Conservation (phyloP, 1,284 basidiomycete genomes). For the Ustilago crameri region DNA sequence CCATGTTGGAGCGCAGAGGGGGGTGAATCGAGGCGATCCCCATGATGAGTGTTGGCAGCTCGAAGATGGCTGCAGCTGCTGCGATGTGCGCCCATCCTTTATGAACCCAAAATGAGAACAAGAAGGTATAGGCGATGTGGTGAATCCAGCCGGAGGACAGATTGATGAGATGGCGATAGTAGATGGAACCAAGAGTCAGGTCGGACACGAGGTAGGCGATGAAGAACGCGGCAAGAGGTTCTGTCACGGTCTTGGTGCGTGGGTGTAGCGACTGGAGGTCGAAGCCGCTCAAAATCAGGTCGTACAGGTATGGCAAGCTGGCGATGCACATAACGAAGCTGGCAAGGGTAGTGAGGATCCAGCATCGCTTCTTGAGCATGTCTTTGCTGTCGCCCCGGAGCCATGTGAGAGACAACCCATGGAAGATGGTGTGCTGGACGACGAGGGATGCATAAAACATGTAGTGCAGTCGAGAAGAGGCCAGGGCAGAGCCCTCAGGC, state of each 20-base stretch:
- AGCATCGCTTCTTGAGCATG: conserved; percentile 62
- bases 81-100: conserved; percentile 60
- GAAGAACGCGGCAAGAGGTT: conserved; percentile 61
- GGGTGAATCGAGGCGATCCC: conserved; percentile 61
- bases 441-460: conserved; percentile 53
- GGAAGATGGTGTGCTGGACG: conserved; percentile 60
- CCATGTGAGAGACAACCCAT: conserved; percentile 50
- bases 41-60: conserved; percentile 66
- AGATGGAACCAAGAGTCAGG: conserved; percentile 60
- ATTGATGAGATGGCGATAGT: conserved; percentile 65
- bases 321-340: conserved; percentile 58
- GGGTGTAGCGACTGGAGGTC: conserved; percentile 53
- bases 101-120: conserved; percentile 59
- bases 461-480: conserved; percentile 29
- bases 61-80: conserved; percentile 60
- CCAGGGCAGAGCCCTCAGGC: conserved; percentile 30
- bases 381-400: conserved; percentile 51
- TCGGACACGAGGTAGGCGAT: conserved; percentile 64
- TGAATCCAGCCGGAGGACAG: conserved; percentile 65
- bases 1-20: conserved; percentile 63
- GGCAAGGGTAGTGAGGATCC: conserved; percentile 66
- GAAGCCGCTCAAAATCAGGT: conserved; percentile 55
- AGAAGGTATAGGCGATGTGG: conserved; percentile 61
- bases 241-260: conserved; percentile 50
- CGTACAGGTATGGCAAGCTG: conserved; percentile 60